A percentile compares a stretch with the other conserved stretches of the same genome.
phyloP scores from a whole-genome alignment of 2,329 filamentous ascomycete species.

The Ceratocystiopsis sp. region DNA sequence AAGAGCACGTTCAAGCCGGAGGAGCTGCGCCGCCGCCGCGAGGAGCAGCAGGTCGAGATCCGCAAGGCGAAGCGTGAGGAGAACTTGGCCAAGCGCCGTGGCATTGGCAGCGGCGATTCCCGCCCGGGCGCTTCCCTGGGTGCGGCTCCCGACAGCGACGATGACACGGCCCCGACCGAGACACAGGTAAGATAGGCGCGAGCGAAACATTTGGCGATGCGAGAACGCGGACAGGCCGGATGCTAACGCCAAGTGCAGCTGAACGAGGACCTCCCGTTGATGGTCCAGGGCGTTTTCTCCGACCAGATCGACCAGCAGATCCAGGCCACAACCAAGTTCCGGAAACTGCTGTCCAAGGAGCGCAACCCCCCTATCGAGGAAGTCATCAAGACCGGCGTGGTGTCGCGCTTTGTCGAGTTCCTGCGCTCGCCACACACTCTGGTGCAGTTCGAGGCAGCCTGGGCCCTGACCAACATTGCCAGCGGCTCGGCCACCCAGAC shows the following conservation, averaged over 20 bases:
- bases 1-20: slow-evolving; percentile 99
- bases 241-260: slow-evolving; percentile 37
- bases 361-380: slow-evolving; percentile 98
- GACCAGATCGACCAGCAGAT: slow-evolving; percentile 98
- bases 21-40: slow-evolving; percentile 91
- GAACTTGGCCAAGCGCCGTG: slow-evolving; percentile 94
- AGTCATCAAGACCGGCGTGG: slow-evolving; percentile 97
- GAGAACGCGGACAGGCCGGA: background rate
- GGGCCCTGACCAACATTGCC: slow-evolving; percentile 98
- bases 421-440: slow-evolving; percentile 93
- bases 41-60: slow-evolving; percentile 98
- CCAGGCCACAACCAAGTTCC: slow-evolving; percentile 92
- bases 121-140: slow-evolving; percentile 68
- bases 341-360: slow-evolving; percentile 96
- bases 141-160: slow-evolving; percentile 87
- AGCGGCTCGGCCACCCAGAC: slow-evolving; percentile 95
- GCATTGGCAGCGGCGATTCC: slow-evolving; percentile 68
- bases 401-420: slow-evolving; percentile 95
- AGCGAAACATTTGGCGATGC: slow-evolving; percentile 9
- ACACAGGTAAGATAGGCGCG: slow-evolving; percentile 54
- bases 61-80: slow-evolving; percentile 97
- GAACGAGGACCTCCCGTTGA: slow-evolving; percentile 93
- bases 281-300: slow-evolving; percentile 96
- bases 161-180: slow-evolving; percentile 89
- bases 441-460: slow-evolving; percentile 97